Evolutionary conservation across 1,284 basidiomycete species (phyloP).

Genomic region (Apiotrichum montevideense): DNA sequence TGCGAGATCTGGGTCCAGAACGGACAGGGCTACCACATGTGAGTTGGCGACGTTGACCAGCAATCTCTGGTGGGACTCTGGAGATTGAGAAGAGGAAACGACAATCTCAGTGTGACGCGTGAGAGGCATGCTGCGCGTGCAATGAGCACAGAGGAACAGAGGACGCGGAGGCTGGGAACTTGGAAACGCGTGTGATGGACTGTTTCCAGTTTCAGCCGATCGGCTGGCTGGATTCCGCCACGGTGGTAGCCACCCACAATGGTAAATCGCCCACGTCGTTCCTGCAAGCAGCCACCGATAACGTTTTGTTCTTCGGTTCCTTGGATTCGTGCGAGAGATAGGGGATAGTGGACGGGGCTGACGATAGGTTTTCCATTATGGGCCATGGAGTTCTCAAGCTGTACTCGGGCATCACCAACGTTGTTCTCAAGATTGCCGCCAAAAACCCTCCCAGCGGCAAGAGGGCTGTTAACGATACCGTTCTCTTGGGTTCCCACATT

Average conservation of each 20-base stretch:
- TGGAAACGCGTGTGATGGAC: not conserved
- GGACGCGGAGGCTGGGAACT: no score
- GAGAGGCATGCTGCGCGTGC: no score
- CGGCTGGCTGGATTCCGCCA: not conserved
- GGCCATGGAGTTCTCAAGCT: constrained; percentile 79
- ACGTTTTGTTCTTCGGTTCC: no score
- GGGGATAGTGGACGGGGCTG: no score
- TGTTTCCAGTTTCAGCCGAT: not conserved
- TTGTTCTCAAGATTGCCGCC: constrained; percentile 74
- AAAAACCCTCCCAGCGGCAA: constrained; percentile 48
- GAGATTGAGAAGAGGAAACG: no score
- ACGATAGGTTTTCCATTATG: constrained; percentile 75
- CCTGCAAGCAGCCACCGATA: no score
- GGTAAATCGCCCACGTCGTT: no score
- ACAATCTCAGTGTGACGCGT: no score
- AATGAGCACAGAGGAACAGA: no score
- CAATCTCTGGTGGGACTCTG: not conserved
- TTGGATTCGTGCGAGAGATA: no score
- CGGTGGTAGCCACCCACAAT: no score
- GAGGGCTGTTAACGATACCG: constrained; percentile 65
- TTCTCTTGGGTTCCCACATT: constrained; percentile 84
- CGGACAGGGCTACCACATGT: constrained; percentile 78
- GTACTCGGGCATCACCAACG: constrained; percentile 80
- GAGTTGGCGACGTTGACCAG: constrained; percentile 30
- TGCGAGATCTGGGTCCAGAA: constrained; percentile 84